Evolutionary conservation across 805 yeast species (phyloP).

Genomic region (Saccharomyces jurei): DNA sequence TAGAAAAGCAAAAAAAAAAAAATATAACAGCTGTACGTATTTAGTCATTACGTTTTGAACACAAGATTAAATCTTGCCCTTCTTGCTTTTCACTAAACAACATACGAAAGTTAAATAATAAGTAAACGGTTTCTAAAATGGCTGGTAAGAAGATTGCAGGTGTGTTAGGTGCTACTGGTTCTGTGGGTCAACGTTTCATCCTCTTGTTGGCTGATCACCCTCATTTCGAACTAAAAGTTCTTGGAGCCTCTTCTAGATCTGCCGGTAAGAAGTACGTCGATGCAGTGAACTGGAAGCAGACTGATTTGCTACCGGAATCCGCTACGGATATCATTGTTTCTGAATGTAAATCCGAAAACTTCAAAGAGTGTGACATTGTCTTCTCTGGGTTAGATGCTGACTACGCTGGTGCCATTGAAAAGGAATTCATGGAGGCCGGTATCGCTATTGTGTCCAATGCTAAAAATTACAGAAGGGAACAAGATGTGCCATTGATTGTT

Average conservation of each 20-base stretch:
- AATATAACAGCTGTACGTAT: neutral
- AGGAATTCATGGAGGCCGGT: slow-evolving; percentile 74
- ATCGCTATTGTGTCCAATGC: slow-evolving; percentile 87
- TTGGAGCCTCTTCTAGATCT: slow-evolving; percentile 91
- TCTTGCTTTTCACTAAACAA: neutral
- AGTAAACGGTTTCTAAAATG: slow-evolving; percentile 12
- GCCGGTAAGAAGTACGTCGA: slow-evolving; percentile 83
- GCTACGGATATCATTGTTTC: slow-evolving; percentile 58
- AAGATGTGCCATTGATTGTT: slow-evolving; percentile 84
- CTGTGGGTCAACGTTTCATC: slow-evolving; percentile 95
- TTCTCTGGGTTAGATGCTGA: slow-evolving; percentile 93
- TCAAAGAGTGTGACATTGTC: slow-evolving; percentile 86
- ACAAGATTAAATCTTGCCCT: neutral
- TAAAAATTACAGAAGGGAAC: slow-evolving; percentile 84
- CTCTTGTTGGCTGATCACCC: slow-evolving; percentile 80
- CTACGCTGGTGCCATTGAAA: slow-evolving; percentile 87
- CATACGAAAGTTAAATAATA: neutral
- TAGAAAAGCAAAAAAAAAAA: neutral
- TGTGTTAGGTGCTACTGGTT: slow-evolving; percentile 96
- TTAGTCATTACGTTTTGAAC: neutral
- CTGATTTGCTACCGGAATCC: slow-evolving; percentile 63
- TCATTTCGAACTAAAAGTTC: slow-evolving; percentile 69
- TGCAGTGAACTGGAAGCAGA: slow-evolving; percentile 93
- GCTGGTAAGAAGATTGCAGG: slow-evolving; percentile 46
- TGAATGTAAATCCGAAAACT: slow-evolving; percentile 70